Evolutionary conservation across 164 flowering plant genomes (phyloP), one percentile per base, ranked within the genome.

Genomic region (Annona squamosa): DNA sequence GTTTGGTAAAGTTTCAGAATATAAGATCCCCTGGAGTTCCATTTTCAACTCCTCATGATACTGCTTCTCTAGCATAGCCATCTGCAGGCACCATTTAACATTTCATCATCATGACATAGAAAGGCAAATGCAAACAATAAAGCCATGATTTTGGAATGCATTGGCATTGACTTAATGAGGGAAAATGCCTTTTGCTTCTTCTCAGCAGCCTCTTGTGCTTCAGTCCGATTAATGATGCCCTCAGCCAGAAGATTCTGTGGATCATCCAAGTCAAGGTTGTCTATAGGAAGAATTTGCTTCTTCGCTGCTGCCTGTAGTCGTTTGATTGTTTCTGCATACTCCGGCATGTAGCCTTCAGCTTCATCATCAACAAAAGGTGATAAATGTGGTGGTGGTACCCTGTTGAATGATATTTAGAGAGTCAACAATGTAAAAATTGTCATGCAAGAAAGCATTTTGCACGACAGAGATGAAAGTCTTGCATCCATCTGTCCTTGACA

Each of bases 331-430:
- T 91, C 89, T 3, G 97, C 98, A 82, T 92, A 91, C 71, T 94
- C 99, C 19, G 99, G 97, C 77, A 90, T 81, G 74, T 94, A 88
- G 19, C 94, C 98, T 79, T 90, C 96, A 6, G 84, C 90, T 56
- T 92, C 97, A 81, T 92, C 86, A 74, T 91, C 93, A 80, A 94
- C 96, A 84, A 94, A 94, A 4, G 99, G 98, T 56, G 98, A 94
- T 73, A 94, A 79, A 75, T 94, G 99, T 9, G 98, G 99, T 3
- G 98, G 98, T 78, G 92, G 94, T 43, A 86, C 82, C 87, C 99
- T 94, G 83, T 71, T 63, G 12, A 19, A 46, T 9, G 5, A 44
- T 13, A 64, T 37, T 13, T 42, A 4, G 45, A 26, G 37, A 26
- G 37, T 26, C 37, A 26, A 26, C 37, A 26, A 26, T 26, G 37